Evolutionary conservation across 116 monocot genomes (phyloP), one percentile per base, ranked within the genome.

Genomic region (Iris pallida): DNA sequence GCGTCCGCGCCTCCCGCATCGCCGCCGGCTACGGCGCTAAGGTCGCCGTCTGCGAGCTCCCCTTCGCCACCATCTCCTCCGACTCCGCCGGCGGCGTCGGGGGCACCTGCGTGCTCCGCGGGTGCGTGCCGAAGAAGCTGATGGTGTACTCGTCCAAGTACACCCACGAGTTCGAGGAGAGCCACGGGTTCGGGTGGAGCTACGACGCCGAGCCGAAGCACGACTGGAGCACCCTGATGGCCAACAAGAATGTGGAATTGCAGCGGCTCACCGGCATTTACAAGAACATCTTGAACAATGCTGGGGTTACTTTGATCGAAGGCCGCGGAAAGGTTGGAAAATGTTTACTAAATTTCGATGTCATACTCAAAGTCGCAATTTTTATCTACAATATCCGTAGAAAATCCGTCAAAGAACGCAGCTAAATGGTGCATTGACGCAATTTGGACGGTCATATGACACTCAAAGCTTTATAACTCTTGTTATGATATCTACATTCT

Each of bases 51-150:
- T 96, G 96, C 68, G 92, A 96, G 78, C 92, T 96, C 4, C 96
- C 96, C 0, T 96, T 92, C 57, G 73, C 86, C n/a, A 87, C 95
- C 5, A 79, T 95, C 41, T 83, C 95, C 16, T 95, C 91, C 5
- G 91, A 95, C 0, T 20, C 7, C 47, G 54, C 86, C 54, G 95
- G 95, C n/a, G 95, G 95, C 12, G 81, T 91, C 45, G 96, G 96
- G 8, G 96, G 96, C 65, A 96, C 96, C 88, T 99, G 99, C 75
- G 99, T 99, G 10, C 84, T 99, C 58, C 99, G 99, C 53, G 99
- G 99, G 65, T 99, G 99, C 48, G 94, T 99, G 19, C 99, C 99
- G 30, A 99, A 99, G 79, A 99, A 99, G 69, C 58, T 99, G 71
- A 64, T 99, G 43, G 99, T 99, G 2, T 99, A 99, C 79, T 66